Conservation (phyloP, 2,329 filamentous ascomycete species). For the Xylariomycetidae sp. region DNA sequence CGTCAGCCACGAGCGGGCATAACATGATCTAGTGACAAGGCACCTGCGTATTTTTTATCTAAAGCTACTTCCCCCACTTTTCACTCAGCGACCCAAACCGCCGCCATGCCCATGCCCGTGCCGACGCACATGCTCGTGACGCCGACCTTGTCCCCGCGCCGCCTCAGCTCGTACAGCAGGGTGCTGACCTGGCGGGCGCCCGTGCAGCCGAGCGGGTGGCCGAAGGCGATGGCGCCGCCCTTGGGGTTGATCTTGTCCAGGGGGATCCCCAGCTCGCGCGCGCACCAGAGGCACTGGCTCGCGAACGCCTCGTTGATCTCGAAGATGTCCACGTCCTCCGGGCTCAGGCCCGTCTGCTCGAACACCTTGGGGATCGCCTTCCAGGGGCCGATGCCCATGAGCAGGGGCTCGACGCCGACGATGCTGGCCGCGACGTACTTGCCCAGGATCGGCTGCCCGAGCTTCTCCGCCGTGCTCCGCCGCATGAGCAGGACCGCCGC, state of each 20-base stretch:
- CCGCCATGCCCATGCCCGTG: constrained; percentile 97
- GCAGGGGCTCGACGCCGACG: constrained; percentile 83
- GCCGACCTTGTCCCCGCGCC: constrained; percentile 79
- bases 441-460: constrained; percentile 84
- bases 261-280: constrained; percentile 79
- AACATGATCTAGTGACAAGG: background rate
- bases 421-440: constrained; percentile 86
- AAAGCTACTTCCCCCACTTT: constrained; percentile 6
- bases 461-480: constrained; percentile 80
- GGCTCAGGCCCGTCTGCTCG: constrained; percentile 77
- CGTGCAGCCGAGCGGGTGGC: constrained; percentile 91
- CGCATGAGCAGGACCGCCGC: constrained; percentile 95
- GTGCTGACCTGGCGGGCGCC: constrained; percentile 92
- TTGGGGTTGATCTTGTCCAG: constrained; percentile 92
- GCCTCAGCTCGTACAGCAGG: constrained; percentile 80
- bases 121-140: constrained; percentile 96
- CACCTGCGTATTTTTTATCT: background rate
- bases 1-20: too few species aligned
- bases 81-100: constrained; percentile 93
- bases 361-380: constrained; percentile 92
- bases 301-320: constrained; percentile 99
- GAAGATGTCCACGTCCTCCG: constrained; percentile 91
- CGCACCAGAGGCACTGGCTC: constrained; percentile 89
- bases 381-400: constrained; percentile 96
- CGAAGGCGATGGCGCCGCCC: constrained; percentile 93